Base-by-base conservation (phyloP, 2,329 filamentous ascomycete genomes). In the Alternaria dauci region DNA sequence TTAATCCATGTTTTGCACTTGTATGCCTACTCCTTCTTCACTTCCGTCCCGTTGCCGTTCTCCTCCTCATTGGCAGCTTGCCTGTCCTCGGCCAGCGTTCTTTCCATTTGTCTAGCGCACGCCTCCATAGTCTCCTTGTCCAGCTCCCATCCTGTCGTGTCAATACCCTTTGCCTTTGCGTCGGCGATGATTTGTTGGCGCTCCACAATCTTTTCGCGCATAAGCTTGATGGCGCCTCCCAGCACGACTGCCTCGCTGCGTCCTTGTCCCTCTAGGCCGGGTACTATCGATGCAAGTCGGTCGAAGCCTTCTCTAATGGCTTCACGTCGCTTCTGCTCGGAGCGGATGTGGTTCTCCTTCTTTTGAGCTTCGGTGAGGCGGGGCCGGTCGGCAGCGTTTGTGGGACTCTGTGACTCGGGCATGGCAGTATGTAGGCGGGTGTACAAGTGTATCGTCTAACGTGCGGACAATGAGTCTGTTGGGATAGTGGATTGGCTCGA, bases 241-340 rank as follows among this genome's bases (percentile, higher is more conserved):
- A 97, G 83, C n/a, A 97, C 92, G 18, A 93, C 84, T 28, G 91
- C 92, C 77, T 97, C 93, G 65, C 92, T 95, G 46, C 93, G 88
- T 1, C 91, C 93, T 72, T 94, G 91, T 1, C 93, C 93, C 70
- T 92, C 87, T 54, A 96, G 84, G 0, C 91, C 92, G 0, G 93
- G 93, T 1, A 96, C 92, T 32, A 96, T 84, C 54, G 89, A 87
- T 16, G 91, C 91, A 26, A 97, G 85, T 34, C 89, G 86, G 77
- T 96, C 92, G 76, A 96, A 96, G 58, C 91, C 92, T 59, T 92
- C 88, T 47, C 93, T 86, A 67, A 97, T 96, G 14, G 90, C 91
- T 58, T 88, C 86, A 44, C 89, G 87, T 36, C 89, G 87, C 78
- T 90, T 88, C 71, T 87, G 85, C 75, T 88, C 86, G 5, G 88